A percentile compares a stretch with the other conserved stretches of the same genome.
Conservation (phyloP, 768 basidiomycete species). For the Trametes coccinea region DNA sequence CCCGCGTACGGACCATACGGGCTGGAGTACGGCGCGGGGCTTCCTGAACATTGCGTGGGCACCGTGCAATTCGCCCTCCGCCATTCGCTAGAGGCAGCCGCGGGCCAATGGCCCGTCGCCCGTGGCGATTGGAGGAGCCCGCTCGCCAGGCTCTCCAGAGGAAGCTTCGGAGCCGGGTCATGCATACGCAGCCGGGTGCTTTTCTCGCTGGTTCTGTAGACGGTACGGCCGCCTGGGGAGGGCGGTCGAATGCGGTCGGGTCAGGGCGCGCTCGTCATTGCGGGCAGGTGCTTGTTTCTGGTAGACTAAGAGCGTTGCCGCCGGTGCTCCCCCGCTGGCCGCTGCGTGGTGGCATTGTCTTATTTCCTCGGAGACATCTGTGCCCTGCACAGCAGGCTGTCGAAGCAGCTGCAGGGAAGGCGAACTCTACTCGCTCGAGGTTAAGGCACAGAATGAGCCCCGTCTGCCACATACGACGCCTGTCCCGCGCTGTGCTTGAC, state of each 20-base stretch:
- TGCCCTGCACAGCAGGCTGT: background rate
- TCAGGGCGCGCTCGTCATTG: background rate
- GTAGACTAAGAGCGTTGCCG: background rate
- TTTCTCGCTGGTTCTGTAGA: slow-evolving; percentile 1
- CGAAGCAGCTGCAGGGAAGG: background rate
- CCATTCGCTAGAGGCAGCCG: slow-evolving; percentile 12
- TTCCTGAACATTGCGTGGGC: background rate
- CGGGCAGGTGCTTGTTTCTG: slow-evolving; percentile 5
- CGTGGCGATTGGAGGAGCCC: slow-evolving; percentile 6
- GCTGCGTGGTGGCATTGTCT: no score
- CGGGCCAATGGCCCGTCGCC: slow-evolving; percentile 9
- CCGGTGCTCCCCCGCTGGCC: no score
- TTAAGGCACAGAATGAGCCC: slow-evolving; percentile 6
- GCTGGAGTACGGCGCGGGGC: slow-evolving; percentile 4
- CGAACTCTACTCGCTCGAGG: background rate
- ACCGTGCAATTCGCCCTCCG: slow-evolving; percentile 1
- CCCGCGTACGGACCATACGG: background rate
- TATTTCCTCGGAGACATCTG: no score
- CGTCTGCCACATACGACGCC: slow-evolving; percentile 6
- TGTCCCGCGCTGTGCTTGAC: slow-evolving; percentile 10
- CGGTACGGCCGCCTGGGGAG: slow-evolving; percentile 5
- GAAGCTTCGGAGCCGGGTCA: slow-evolving; percentile 22
- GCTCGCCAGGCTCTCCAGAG: background rate
- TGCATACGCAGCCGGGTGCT: slow-evolving; percentile 20
- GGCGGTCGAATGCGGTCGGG: slow-evolving; percentile 1